A percentile compares a stretch with the other conserved stretches of the same genome.
Conservation (phyloP, 164 flowering plant genomes). For the Piper longum region DNA sequence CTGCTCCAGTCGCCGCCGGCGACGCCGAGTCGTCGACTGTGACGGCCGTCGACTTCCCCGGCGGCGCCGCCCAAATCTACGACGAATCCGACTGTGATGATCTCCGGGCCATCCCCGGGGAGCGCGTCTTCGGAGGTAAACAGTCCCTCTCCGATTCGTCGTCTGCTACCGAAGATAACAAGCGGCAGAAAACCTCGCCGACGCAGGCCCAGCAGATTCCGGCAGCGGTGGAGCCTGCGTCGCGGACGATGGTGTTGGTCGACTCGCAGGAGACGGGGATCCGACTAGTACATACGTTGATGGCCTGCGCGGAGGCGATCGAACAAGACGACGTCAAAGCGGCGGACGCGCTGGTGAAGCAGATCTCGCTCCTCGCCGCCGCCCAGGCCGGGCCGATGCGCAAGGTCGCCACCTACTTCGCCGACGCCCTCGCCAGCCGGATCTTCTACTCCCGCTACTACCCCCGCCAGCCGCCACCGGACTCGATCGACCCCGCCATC, state of each 20-base stretch:
- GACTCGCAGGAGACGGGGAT: constrained; percentile 64
- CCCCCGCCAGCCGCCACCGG: constrained; percentile 25
- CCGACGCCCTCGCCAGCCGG: constrained; percentile 47
- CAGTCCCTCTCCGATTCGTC: constrained; percentile 4
- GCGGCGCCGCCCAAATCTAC: neutral
- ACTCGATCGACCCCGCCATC: constrained; percentile 19
- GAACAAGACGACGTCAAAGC: constrained; percentile 38
- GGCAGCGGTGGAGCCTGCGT: constrained; percentile 9
- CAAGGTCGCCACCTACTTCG: constrained; percentile 69
- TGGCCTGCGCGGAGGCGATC: constrained; percentile 84
- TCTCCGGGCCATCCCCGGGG: constrained; percentile 60
- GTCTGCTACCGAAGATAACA: neutral
- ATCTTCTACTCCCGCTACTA: constrained; percentile 31
- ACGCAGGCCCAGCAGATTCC: neutral
- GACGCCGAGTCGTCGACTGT: too few relatives aligned
- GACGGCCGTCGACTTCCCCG: too few relatives aligned
- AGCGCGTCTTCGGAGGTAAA: constrained; percentile 13
- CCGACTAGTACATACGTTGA: constrained; percentile 58
- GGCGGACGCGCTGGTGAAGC: constrained; percentile 57
- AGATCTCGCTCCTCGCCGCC: constrained; percentile 44
- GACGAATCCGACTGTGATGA: constrained; percentile 39
- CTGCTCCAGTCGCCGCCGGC: neutral
- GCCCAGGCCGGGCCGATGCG: constrained; percentile 81
- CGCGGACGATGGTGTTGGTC: constrained; percentile 44
- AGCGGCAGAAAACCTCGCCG: too few relatives aligned